phyloP scores from a whole-genome alignment of 2,329 filamentous ascomycete genomes.

The Pestalotiopsis sp. region DNA sequence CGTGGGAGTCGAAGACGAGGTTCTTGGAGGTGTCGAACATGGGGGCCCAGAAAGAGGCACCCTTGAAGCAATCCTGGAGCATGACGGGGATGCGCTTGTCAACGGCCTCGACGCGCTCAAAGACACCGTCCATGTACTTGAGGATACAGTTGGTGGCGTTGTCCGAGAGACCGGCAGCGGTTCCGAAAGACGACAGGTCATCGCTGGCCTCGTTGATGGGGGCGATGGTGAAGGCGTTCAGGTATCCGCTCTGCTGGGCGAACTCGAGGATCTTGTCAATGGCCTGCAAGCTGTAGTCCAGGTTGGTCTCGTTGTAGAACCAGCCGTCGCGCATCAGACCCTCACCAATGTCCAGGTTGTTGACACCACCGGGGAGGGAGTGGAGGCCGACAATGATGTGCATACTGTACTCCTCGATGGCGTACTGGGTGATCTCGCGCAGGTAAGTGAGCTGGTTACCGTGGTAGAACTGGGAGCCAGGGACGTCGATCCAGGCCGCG shows the following conservation, averaged over 20 bases:
- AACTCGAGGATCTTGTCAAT: slow-evolving; percentile 33
- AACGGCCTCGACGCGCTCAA: slow-evolving; percentile 25
- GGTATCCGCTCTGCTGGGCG: slow-evolving; percentile 29
- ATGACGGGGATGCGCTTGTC: slow-evolving; percentile 35
- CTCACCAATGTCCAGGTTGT: slow-evolving; percentile 35
- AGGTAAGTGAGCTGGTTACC: slow-evolving; percentile 34
- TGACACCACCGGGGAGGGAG: slow-evolving; percentile 22
- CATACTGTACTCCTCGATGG: slow-evolving; percentile 35
- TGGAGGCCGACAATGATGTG: slow-evolving; percentile 38
- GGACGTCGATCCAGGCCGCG: slow-evolving; percentile 37
- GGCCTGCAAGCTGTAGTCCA: slow-evolving; percentile 34
- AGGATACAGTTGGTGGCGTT: slow-evolving; percentile 32
- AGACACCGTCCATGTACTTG: slow-evolving; percentile 34
- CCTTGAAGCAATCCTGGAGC: slow-evolving; percentile 33
- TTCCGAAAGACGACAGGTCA: slow-evolving; percentile 36
- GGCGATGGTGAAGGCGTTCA: slow-evolving; percentile 34
- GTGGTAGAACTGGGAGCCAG: slow-evolving; percentile 32
- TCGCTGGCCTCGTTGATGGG: slow-evolving; percentile 41
- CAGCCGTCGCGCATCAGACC: slow-evolving; percentile 31
- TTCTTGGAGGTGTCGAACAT: slow-evolving; percentile 27
- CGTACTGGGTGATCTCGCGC: slow-evolving; percentile 34
- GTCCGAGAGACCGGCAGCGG: slow-evolving; percentile 30
- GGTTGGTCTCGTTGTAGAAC: slow-evolving; percentile 37
- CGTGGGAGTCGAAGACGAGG: slow-evolving; percentile 33
- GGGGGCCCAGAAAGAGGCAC: slow-evolving; percentile 29